These are phyloP conservation scores for Globisporangium middletonii DNA, from an alignment of 352 stramenopile genomes.

Conservation along the genomic window DNA sequence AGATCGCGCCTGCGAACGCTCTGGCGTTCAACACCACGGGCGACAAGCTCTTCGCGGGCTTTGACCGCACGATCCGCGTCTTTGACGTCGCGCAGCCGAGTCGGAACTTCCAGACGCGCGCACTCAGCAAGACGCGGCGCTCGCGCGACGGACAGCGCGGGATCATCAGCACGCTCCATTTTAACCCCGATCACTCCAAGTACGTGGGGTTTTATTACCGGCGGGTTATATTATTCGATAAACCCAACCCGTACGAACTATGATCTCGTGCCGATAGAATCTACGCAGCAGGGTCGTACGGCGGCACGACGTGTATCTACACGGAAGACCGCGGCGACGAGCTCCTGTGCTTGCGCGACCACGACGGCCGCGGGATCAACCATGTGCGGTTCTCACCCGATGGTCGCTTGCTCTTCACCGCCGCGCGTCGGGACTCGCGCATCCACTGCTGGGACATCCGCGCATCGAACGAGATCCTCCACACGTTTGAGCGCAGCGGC, in stretches of 20 bases:
- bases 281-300: too few relatives aligned
- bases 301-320: too few relatives aligned
- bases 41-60: conserved; percentile 81
- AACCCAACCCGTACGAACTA: too few relatives aligned
- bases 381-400: conserved; percentile 76
- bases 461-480: conserved; percentile 51
- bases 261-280: too few relatives aligned
- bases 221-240: too few relatives aligned
- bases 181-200: conserved; percentile 10
- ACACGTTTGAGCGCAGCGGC: conserved; percentile 47
- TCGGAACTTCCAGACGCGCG: conserved; percentile 42
- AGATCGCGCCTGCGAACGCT: too few relatives aligned
- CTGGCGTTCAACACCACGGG: conserved; percentile 68
- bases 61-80: conserved; percentile 77
- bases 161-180: conserved; percentile 73
- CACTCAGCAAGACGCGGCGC: conserved; percentile 61
- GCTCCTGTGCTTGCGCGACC: conserved; percentile 49
- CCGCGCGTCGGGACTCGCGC: conserved; percentile 49
- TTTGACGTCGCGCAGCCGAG: conserved; percentile 72
- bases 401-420: conserved; percentile 69
- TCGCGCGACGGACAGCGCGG: conserved; percentile 64
- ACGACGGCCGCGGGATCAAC: conserved; percentile 74
- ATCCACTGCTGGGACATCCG: conserved; percentile 89
- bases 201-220: too few relatives aligned
- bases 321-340: conserved; percentile 61